These are phyloP conservation scores for Lathyrus tuberosus DNA, from an alignment of 306 rosid species.

Conservation along the genomic window DNA sequence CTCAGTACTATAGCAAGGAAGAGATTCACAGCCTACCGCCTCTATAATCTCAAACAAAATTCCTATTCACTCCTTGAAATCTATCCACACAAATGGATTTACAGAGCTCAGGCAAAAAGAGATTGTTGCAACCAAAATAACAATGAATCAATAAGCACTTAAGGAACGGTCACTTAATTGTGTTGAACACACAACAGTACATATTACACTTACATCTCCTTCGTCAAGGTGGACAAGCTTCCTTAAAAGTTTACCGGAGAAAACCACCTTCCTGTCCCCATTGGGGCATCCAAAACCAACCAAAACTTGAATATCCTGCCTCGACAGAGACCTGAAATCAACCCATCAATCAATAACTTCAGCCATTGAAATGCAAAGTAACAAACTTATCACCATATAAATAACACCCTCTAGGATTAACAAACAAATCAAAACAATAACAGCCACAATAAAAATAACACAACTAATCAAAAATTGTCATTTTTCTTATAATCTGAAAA, in stretches of 20 bases:
- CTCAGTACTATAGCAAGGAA: background rate
- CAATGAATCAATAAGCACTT: slow-evolving; percentile 23
- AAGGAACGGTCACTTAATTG: background rate
- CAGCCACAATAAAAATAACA: background rate
- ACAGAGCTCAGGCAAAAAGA: background rate
- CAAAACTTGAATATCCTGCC: slow-evolving; percentile 80
- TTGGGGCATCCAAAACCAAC: slow-evolving; percentile 97
- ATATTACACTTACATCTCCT: slow-evolving; percentile 80
- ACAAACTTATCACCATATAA: slow-evolving; percentile 14
- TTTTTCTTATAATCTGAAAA: background rate
- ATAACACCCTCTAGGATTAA: background rate
- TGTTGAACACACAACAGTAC: slow-evolving; percentile 11
- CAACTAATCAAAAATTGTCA: background rate
- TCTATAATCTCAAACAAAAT: slow-evolving; percentile 32
- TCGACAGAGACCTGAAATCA: slow-evolving; percentile 80
- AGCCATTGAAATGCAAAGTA: slow-evolving; percentile 35
- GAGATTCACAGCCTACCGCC: background rate
- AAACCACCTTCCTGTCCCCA: slow-evolving; percentile 84
- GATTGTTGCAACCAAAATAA: slow-evolving; percentile 7
- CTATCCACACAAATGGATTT: background rate
- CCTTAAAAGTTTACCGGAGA: slow-evolving; percentile 85
- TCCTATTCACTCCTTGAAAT: slow-evolving; percentile 1
- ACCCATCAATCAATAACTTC: slow-evolving; percentile 42
- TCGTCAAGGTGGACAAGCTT: slow-evolving; percentile 88
- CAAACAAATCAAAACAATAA: slow-evolving; percentile 17